phyloP scores from a whole-genome alignment of 129 eudicot species.

The Tagetes erecta region DNA sequence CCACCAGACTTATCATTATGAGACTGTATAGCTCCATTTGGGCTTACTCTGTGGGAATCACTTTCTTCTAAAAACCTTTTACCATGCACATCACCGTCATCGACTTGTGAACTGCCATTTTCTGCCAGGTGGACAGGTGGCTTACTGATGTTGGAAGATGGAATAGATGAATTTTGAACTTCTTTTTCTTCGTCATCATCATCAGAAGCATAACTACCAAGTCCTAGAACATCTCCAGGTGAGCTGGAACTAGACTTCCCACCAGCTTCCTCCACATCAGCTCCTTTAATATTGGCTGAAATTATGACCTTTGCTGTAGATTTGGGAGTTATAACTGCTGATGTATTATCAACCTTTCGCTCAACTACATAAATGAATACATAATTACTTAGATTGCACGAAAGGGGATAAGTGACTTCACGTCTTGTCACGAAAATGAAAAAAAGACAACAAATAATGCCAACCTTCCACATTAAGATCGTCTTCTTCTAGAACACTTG shows the following conservation, averaged over 20 bases:
- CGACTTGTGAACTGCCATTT: constrained; percentile 48
- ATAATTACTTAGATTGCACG: constrained; percentile 7
- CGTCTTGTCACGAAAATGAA: constrained; percentile 10
- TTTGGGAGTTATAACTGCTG: constrained; percentile 52
- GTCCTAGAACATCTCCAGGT: constrained; percentile 82
- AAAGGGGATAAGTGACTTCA: background rate
- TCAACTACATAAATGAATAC: constrained; percentile 39
- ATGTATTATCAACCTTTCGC: constrained; percentile 30
- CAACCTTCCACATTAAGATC: constrained; percentile 60
- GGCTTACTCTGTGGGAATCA: constrained; percentile 28
- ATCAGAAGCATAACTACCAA: constrained; percentile 88
- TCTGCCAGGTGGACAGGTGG: constrained; percentile 35
- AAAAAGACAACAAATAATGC: background rate
- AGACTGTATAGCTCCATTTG: constrained; percentile 33
- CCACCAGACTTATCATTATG: constrained; percentile 27
- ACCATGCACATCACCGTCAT: constrained; percentile 24
- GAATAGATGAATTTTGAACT: constrained; percentile 35
- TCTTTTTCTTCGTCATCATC: constrained; percentile 63
- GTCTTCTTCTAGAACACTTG: constrained; percentile 79
- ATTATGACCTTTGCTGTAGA: constrained; percentile 68
- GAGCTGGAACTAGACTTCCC: constrained; percentile 56
- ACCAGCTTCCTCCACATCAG: constrained; percentile 44
- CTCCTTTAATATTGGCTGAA: constrained; percentile 50
- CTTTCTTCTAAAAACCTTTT: constrained; percentile 30
- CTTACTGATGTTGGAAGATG: constrained; percentile 33